Evolutionary conservation across 2,329 filamentous ascomycete species (phyloP).

Genomic region (Magnaporthiopsis poae): DNA sequence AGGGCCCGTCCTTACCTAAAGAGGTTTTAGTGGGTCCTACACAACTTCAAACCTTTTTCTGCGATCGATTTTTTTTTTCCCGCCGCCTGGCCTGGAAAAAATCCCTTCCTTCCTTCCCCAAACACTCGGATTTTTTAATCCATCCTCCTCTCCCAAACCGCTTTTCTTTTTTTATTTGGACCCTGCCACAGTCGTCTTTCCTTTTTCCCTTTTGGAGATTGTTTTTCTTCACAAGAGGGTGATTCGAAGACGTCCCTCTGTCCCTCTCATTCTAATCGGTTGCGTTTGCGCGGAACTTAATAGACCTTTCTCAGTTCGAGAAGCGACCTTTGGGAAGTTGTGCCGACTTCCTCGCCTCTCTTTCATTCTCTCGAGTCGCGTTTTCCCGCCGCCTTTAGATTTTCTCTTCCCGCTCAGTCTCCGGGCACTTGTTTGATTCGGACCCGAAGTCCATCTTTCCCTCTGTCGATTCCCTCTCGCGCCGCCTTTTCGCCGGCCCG

Average conservation of each 20-base stretch:
- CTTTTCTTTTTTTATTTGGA: slow-evolving; percentile 14
- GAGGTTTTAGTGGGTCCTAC: slow-evolving; percentile 8
- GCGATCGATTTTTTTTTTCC: slow-evolving; percentile 12
- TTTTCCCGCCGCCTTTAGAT: neutral
- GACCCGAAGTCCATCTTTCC: slow-evolving; percentile 10
- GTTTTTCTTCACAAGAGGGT: slow-evolving; percentile 32
- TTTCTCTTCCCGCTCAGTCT: neutral
- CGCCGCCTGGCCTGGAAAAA: slow-evolving; percentile 11
- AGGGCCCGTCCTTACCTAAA: neutral
- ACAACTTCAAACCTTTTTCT: slow-evolving; percentile 17
- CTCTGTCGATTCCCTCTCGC: slow-evolving; percentile 8
- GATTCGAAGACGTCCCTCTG: slow-evolving; percentile 21
- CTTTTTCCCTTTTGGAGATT: slow-evolving; percentile 36
- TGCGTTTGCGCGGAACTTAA: slow-evolving; percentile 7
- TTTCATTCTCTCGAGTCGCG: neutral
- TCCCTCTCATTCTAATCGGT: slow-evolving; percentile 18
- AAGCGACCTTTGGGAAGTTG: slow-evolving; percentile 7
- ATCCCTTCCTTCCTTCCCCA: slow-evolving; percentile 18
- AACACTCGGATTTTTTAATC: slow-evolving; percentile 23
- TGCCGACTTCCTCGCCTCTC: slow-evolving; percentile 8
- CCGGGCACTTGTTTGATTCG: slow-evolving; percentile 10
- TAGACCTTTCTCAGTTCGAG: slow-evolving; percentile 6
- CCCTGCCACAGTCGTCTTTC: slow-evolving; percentile 22
- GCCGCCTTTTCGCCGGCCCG: slow-evolving; percentile 6
- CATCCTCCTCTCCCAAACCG: slow-evolving; percentile 16